Conservation (phyloP, 2,329 filamentous ascomycete genomes). For the Botryotinia calthae region DNA sequence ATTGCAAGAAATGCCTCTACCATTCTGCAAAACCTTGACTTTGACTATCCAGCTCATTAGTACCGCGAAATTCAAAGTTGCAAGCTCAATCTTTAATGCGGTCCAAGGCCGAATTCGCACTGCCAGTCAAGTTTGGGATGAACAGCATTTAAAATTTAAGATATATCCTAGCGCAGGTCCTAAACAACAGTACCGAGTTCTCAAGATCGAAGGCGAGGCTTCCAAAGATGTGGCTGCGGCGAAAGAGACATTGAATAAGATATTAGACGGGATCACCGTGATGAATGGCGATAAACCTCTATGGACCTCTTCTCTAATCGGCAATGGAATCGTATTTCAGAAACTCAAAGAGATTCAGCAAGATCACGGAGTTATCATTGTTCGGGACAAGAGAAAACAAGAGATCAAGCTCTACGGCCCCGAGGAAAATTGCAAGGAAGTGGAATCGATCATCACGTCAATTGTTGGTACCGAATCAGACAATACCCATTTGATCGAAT, state of each 20-base stretch:
- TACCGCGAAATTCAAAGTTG: constrained; percentile 43
- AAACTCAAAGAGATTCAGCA: not conserved
- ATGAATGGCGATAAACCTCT: constrained; percentile 32
- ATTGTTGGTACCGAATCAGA: constrained; percentile 26
- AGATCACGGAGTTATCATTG: constrained; percentile 1
- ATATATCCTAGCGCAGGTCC: constrained; percentile 33
- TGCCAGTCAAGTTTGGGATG: constrained; percentile 37
- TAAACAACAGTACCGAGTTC: constrained; percentile 33
- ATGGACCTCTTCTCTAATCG: constrained; percentile 39
- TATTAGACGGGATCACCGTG: constrained; percentile 40
- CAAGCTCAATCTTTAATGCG: constrained; percentile 38
- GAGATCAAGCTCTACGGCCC: constrained; percentile 8
- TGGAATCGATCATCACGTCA: constrained; percentile 31
- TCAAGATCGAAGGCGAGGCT: constrained; percentile 43
- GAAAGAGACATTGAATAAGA: constrained; percentile 38
- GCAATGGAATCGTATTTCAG: not conserved
- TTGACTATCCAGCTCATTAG: constrained; percentile 42
- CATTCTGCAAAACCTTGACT: constrained; percentile 37
- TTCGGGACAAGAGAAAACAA: not conserved
- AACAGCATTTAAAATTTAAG: constrained; percentile 36
- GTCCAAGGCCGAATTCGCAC: constrained; percentile 36
- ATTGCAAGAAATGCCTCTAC: constrained; percentile 39
- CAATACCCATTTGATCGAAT: constrained; percentile 32
- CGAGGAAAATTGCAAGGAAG: not conserved
- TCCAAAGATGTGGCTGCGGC: constrained; percentile 38